Base-by-base conservation (phyloP, 1,284 basidiomycete species). In the Vanrija pseudolonga region DNA sequence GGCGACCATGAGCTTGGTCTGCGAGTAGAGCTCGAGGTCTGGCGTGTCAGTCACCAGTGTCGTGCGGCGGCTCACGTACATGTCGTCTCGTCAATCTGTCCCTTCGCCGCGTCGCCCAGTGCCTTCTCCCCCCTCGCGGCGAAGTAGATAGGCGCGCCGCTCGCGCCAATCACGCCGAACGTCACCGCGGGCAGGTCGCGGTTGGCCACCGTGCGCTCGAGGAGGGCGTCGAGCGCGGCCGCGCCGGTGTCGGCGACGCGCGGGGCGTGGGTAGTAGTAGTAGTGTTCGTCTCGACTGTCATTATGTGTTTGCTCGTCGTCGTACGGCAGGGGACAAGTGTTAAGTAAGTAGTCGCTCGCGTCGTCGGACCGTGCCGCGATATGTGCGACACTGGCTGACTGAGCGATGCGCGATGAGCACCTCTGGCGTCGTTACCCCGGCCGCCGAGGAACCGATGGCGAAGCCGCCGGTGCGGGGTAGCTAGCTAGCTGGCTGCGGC, bases 1-100 rank as follows among this genome's bases (percentile, higher is more conserved):
- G 44, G 59, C 57, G 3, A 66, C 69, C 19, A 72, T 60, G 3
- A 72, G 57, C 55, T 72, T 74, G 36, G 67, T 66, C 58, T 63
- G 64, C 7, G 69, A 71, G 50, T 56, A 65, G 14, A 71, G 53
- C 66, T 66, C 65, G 37, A 60, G 49, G 8, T 22, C 51, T 59
- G 32, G 32, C 60, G 12, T 4, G 50, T 44, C 26, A 44, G 50
- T 52, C 28, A 11, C 8, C 28, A 12, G 6, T 8, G 6, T 3
- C 28, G 12, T 3, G 28, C 28, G 8, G n/a, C n/a, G n/a, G n/a
- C n/a, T n/a, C 28, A 53, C 66, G 55, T 12, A 32, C 32, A 36
- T 9, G 54, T 56, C 26, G 53, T 26, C 17, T 32, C 46, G 46
- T 41, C 32, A 6, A 61, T 54, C 14, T 32, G 17, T 11, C 59